phyloP scores from a whole-genome alignment of 208 protist genomes.

The Leishmania mexicana region DNA sequence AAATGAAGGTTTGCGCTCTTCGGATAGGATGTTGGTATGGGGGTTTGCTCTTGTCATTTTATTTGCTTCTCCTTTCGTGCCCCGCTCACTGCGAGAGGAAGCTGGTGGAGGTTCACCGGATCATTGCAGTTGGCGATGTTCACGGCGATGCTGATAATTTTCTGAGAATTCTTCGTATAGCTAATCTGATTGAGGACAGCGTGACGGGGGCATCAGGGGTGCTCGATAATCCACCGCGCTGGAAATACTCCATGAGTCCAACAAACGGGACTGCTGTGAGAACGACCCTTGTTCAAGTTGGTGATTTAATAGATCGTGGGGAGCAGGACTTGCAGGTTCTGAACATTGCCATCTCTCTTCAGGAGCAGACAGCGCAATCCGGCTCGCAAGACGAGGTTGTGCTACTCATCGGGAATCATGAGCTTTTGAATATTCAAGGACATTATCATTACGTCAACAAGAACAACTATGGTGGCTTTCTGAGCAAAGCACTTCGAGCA shows the following conservation, averaged over 20 bases:
- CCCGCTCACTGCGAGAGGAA: neutral
- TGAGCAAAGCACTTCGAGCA: conserved; percentile 40
- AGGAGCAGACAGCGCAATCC: conserved; percentile 33
- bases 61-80: neutral
- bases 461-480: conserved; percentile 57
- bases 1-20: neutral
- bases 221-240: conserved; percentile 19
- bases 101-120: conserved; percentile 49
- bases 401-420: conserved; percentile 86
- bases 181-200: conserved; percentile 37
- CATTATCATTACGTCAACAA: conserved; percentile 72
- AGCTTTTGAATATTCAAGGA: conserved; percentile 82
- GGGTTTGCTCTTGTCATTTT: neutral
- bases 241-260: conserved; percentile 19
- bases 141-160: conserved; percentile 76
- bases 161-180: conserved; percentile 48
- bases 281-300: conserved; percentile 78
- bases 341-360: conserved; percentile 56
- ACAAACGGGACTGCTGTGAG: conserved; percentile 20
- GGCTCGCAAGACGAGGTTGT: conserved; percentile 54
- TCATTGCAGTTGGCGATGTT: conserved; percentile 73
- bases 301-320: conserved; percentile 85
- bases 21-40: neutral
- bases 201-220: conserved; percentile 2
- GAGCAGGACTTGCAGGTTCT: conserved; percentile 52